Base-by-base conservation (phyloP, 2,329 filamentous ascomycete genomes). In the Magnaporthiopsis incrustans region DNA sequence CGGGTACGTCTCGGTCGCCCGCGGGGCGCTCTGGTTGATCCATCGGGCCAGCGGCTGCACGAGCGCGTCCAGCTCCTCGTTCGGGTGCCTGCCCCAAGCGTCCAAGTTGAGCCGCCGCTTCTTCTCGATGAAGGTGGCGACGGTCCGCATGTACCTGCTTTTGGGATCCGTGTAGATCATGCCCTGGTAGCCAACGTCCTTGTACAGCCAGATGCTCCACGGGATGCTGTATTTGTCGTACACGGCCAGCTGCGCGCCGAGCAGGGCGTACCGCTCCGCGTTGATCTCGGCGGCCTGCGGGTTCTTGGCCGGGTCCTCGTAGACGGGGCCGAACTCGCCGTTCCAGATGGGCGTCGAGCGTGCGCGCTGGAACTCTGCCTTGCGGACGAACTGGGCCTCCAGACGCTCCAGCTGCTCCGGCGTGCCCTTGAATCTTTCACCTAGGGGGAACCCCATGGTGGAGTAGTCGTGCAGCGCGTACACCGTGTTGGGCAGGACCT, bases 201-300 rank as follows among this genome's bases (percentile, higher is more conserved):
- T 85, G 72, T 84, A 85, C 0, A 83, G 72, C 82, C 83, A 85
- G 69, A 88, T 88, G 18, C 75, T 81, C 85, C 85, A 88, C 59
- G 78, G 80, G 4, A 80, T 77, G 10, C 77, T 77, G 0, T 81
- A 72, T 70, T 80, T 78, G 63, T 80, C 78, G 69, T 85, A 85
- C 57, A 85, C 80, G 14, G 73, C 71, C 35, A 85, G 71, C 68
- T 82, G 80, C 22, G 77, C 76, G 15, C 77, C 76, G 4, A 82
- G 74, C 44, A 83, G 72, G 33, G 77, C 74, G 68, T 80, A 80
- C 4, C 80, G 73, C 59, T 76, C 73, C 62, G 76, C 69, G 63
- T 82, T 81, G 60, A 77, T 76, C 10, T 71, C 70, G 8, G 75
- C 72, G 11, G 73, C 72, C 18, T 78, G 72, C 5, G 67, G 67